phyloP scores from a whole-genome alignment of 495 filamentous ascomycete species.

The Cenococcum geophilum region DNA sequence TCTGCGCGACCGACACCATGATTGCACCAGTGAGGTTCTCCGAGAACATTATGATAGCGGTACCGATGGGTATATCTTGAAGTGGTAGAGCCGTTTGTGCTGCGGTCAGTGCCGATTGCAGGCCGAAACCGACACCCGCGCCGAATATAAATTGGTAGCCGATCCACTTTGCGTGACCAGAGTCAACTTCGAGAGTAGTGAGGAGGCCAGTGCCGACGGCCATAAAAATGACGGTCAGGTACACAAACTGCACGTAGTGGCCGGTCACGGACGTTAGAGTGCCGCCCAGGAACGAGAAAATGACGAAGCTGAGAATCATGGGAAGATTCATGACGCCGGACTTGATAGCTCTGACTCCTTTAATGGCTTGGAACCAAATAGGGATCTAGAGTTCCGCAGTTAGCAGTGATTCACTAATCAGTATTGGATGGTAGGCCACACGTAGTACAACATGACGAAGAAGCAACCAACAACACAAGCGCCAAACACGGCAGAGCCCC shows the following conservation, averaged over 20 bases:
- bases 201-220: constrained; percentile 22
- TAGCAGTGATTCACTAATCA: no score
- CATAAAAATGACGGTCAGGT: constrained; percentile 6
- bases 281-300: constrained; percentile 42
- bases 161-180: constrained; percentile 8
- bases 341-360: constrained; percentile 1
- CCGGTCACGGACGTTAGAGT: background rate
- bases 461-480: constrained; percentile 8
- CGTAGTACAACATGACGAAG: constrained; percentile 13
- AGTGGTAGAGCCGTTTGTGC: background rate
- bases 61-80: constrained; percentile 6
- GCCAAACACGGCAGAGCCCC: background rate
- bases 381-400: no score
- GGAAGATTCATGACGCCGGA: constrained; percentile 22
- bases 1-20: background rate
- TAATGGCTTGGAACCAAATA: constrained; percentile 24
- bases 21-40: constrained; percentile 16
- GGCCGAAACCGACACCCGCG: constrained; percentile 3
- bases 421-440: no score
- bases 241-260: constrained; percentile 2
- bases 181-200: background rate
- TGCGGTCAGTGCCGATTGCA: constrained; percentile 4
- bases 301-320: constrained; percentile 14
- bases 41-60: constrained; percentile 19
- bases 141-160: constrained; percentile 18